Conservation (phyloP, 2,329 filamentous ascomycete genomes). For the Phaeosphaeria sp. region DNA sequence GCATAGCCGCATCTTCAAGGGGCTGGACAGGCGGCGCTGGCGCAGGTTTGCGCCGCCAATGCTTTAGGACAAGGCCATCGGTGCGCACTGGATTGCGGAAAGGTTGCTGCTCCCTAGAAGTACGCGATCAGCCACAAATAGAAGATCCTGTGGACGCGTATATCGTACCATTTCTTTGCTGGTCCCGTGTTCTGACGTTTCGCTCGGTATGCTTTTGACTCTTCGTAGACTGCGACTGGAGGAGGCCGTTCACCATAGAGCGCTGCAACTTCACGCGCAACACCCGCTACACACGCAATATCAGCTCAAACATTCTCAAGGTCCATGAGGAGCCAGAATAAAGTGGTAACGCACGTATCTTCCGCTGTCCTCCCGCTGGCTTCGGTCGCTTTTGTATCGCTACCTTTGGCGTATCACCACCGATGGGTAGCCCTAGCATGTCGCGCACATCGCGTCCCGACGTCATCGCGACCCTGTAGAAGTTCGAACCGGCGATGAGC, state of each 20-base stretch:
- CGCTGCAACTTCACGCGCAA: conserved; percentile 50
- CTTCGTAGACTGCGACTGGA: conserved; percentile 50
- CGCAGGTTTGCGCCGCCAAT: conserved; percentile 75
- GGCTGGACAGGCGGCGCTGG: conserved; percentile 36
- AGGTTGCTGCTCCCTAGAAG: conserved; percentile 48
- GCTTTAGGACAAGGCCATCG: conserved; percentile 74
- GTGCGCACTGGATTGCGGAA: conserved; percentile 81
- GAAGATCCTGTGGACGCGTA: not conserved
- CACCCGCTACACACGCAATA: conserved; percentile 36
- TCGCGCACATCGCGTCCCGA: conserved; percentile 75
- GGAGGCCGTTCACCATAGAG: conserved; percentile 50
- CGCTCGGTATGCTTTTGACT: conserved; percentile 48
- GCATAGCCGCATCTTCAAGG: conserved; percentile 40
- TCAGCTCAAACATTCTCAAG: conserved; percentile 2
- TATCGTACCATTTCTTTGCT: conserved; percentile 46
- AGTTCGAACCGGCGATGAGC: conserved; percentile 25
- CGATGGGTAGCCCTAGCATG: conserved; percentile 79
- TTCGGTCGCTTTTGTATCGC: conserved; percentile 78
- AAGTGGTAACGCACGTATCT: conserved; percentile 54
- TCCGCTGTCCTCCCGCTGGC: conserved; percentile 59
- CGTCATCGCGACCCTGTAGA: conserved; percentile 39
- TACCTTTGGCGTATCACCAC: conserved; percentile 49
- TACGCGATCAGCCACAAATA: conserved; percentile 13
- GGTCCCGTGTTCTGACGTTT: conserved; percentile 48
- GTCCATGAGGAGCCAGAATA: not conserved